Evolutionary conservation across 306 rosid species (phyloP).

Genomic region (Citrullus mucosospermus): DNA sequence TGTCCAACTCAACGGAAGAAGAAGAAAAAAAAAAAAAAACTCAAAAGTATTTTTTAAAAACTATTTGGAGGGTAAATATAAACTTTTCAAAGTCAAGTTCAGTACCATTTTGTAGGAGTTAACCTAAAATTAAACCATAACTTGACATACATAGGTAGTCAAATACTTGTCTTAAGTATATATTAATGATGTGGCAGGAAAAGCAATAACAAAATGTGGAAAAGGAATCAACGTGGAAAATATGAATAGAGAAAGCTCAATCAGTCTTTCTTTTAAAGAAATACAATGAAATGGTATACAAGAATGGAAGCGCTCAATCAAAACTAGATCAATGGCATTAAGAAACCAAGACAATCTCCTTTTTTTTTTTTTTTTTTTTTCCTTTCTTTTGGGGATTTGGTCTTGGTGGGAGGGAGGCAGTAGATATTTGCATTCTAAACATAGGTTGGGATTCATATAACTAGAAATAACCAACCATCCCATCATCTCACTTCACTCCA

Average conservation of each 20-base stretch:
- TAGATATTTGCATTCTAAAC: slow-evolving; percentile 3
- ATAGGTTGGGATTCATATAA: neutral
- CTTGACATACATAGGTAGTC: too few relatives aligned
- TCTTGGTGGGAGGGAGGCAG: neutral
- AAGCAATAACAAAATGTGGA: too few relatives aligned
- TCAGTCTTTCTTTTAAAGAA: neutral
- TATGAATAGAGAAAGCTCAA: neutral
- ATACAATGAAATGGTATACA: slow-evolving; percentile 5
- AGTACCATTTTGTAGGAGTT: too few relatives aligned
- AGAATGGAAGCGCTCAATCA: neutral
- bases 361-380: neutral
- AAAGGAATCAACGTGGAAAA: neutral
- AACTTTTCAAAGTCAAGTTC: too few relatives aligned
- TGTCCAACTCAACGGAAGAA: too few relatives aligned
- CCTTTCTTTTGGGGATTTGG: neutral
- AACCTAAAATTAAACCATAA: too few relatives aligned
- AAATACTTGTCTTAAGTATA: too few relatives aligned
- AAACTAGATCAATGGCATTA: neutral
- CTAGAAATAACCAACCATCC: neutral
- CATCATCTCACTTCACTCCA: neutral
- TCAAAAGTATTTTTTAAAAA: too few relatives aligned
- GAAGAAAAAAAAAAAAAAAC: too few relatives aligned
- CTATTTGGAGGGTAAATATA: too few relatives aligned
- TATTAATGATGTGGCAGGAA: too few relatives aligned
- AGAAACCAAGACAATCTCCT: neutral